Base-by-base conservation (phyloP, 1,139 yeast genomes). In the Meyerozyma guilliermondii region DNA sequence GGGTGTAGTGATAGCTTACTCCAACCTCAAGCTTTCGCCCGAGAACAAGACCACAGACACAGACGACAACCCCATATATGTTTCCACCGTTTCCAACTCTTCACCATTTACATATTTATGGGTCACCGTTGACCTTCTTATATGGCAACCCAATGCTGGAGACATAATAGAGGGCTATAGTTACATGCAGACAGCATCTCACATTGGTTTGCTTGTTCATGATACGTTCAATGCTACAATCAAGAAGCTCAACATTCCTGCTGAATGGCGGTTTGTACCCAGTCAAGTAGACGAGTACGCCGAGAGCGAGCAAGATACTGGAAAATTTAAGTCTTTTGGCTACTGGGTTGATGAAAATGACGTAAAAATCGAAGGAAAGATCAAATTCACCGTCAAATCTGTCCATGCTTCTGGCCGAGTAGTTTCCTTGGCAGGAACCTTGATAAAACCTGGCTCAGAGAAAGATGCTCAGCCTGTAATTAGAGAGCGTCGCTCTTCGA, bases 201-300 rank as follows among this genome's bases (percentile, higher is more conserved):
- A 92, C 59, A 83, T 94, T 56, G 98, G 98, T 47, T 71, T 92
- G 50, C 75, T 92, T 52, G 75, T 92, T 42, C 92, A 87, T 60
- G 98, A 92, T 63, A 87, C 95, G 1, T 92, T 92, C 69, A 94
- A 92, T 65, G 98, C 97, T 28, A 82, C 94, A 42, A 88, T 92
- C 50, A 87, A 87, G 62, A 82, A 87, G 61, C 83, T 77, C 59
- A 81, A 80, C 53, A 88, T 92, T 49, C 98, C 98, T 14, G 66
- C 68, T 35, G 78, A 72, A 41, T 92, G 98, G 98, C 68, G 70
- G 29, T 92, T 91, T 63, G 74, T 85, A 42, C 92, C 94, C 39
- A 80, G 74, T 52, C 94, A 88, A 56, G 80, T 73, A 22, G 88
- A 83, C 51, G 87, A 81, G 58, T 57, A 48, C 45, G 54, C 43